These are phyloP conservation scores for Fusarium decemcellulare DNA, from an alignment of 2,329 filamentous ascomycete genomes.

Conservation along the genomic window DNA sequence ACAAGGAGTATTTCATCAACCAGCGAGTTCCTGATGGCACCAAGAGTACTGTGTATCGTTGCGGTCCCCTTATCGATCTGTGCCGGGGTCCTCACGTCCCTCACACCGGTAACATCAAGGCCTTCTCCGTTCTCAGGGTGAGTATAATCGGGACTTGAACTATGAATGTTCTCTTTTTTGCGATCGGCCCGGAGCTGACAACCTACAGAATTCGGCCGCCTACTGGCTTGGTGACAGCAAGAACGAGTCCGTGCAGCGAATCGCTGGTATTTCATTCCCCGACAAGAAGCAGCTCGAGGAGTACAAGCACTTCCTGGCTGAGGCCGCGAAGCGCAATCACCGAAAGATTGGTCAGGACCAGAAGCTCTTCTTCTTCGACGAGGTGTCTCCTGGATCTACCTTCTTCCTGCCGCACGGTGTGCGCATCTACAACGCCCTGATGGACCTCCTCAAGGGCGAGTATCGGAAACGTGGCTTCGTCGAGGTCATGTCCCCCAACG, in stretches of 20 bases:
- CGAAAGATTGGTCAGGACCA: slow-evolving; percentile 94
- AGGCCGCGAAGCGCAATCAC: slow-evolving; percentile 98
- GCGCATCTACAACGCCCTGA: slow-evolving; percentile 92
- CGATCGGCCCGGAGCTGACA: slow-evolving; percentile 26
- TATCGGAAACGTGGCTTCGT: slow-evolving; percentile 96
- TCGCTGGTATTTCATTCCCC: slow-evolving; percentile 95
- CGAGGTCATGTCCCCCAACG: slow-evolving; percentile 94
- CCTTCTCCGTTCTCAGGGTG: slow-evolving; percentile 91
- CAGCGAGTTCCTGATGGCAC: slow-evolving; percentile 81
- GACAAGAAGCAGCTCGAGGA: slow-evolving; percentile 96
- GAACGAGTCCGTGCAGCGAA: slow-evolving; percentile 96
- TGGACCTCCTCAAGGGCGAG: slow-evolving; percentile 84
- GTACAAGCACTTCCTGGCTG: slow-evolving; percentile 94
- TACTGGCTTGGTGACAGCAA: slow-evolving; percentile 96
- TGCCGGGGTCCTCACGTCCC: slow-evolving; percentile 96
- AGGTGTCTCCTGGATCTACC: slow-evolving; percentile 90
- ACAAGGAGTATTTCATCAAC: slow-evolving; percentile 97
- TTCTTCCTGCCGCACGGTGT: slow-evolving; percentile 96
- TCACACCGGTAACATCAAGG: slow-evolving; percentile 91
- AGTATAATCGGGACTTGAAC: slow-evolving; percentile 4
- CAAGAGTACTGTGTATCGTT: slow-evolving; percentile 93
- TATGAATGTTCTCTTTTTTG: no score
- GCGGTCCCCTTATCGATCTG: slow-evolving; percentile 93
- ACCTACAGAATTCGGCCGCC: slow-evolving; percentile 75
- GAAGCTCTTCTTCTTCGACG: slow-evolving; percentile 97